Conservation (phyloP, 345 rosid species). For the Dipteronia sinensis region DNA sequence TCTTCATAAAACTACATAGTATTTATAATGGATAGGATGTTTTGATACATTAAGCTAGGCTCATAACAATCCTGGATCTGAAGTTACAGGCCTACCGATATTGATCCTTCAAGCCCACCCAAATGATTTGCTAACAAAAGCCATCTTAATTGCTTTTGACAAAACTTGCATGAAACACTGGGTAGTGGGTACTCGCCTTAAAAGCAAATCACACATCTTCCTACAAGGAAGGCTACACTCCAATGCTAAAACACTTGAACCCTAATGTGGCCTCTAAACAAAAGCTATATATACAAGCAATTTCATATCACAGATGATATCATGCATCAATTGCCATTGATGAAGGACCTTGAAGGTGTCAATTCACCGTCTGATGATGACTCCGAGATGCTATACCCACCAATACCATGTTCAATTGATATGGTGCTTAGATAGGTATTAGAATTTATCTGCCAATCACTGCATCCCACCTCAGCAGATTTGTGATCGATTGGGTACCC, state of each 20-base stretch:
- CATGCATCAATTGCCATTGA: conserved; percentile 22
- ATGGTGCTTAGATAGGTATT: conserved; percentile 6
- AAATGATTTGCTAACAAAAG: no score
- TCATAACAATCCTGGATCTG: no score
- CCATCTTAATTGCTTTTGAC: no score
- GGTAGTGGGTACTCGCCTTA: conserved; percentile 3
- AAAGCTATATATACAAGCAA: neutral
- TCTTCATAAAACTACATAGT: no score
- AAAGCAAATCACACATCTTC: conserved; percentile 5
- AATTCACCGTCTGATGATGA: conserved; percentile 48
- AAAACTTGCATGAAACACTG: neutral
- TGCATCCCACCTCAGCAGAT: conserved; percentile 23
- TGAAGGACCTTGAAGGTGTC: conserved; percentile 35
- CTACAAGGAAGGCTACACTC: neutral
- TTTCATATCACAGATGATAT: neutral
- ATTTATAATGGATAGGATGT: no score
- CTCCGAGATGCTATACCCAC: conserved; percentile 35
- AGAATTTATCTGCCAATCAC: conserved; percentile 31
- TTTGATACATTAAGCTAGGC: no score
- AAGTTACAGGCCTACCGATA: no score
- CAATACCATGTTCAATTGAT: conserved; percentile 22
- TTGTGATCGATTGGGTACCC: conserved; percentile 22
- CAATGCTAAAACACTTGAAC: neutral
- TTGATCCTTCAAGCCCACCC: no score
- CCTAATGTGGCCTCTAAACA: neutral